Base-by-base conservation (phyloP, 208 protist species). In the Trypanosoma mega region DNA sequence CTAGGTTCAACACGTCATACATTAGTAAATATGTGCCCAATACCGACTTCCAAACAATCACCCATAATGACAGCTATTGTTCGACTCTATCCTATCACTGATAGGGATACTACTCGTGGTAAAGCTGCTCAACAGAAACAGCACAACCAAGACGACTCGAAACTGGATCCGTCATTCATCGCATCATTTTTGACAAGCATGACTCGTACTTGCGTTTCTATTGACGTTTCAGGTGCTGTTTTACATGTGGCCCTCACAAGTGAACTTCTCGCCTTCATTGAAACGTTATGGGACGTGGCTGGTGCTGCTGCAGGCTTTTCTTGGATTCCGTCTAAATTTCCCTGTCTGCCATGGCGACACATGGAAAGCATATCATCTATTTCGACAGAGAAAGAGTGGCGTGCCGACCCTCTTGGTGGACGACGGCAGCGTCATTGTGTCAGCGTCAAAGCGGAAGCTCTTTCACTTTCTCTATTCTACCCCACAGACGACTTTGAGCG, bases 211-310 rank as follows among this genome's bases (percentile, higher is more conserved):
- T n/a, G n/a, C 14, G 68, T 50, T 8, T 56, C 54, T 12, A 51
- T 72, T 18, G 53, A 21, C n/a, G 23, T 62, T 20, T 50, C 48
- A n/a, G 23, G 36, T 11, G 37, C 36, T 21, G 26, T 53, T 18
- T 12, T 69, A 0, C 6, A 33, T 12, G 23, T 76, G 7, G 20
- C 47, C 7, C 37, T 84, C 16, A 66, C 37, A 58, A 80, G 51
- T 30, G 66, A 68, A 12, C 45, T 73, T 3, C 0, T 76, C 2
- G n/a, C 31, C 23, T 56, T 58, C 16, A 37, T 66, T 20, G 78
- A 84, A 63, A 56, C 74, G 29, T 14, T 80, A 26, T 84, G 68
- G 68, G 78, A 84, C 41, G 8, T 75, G 47, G 33, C 39, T 11
- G 78, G 73, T 8, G 72, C 80, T 21, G 20, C 64, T 31, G 65